Base-by-base conservation (phyloP, 345 rosid species). In the Citrus unshiu region DNA sequence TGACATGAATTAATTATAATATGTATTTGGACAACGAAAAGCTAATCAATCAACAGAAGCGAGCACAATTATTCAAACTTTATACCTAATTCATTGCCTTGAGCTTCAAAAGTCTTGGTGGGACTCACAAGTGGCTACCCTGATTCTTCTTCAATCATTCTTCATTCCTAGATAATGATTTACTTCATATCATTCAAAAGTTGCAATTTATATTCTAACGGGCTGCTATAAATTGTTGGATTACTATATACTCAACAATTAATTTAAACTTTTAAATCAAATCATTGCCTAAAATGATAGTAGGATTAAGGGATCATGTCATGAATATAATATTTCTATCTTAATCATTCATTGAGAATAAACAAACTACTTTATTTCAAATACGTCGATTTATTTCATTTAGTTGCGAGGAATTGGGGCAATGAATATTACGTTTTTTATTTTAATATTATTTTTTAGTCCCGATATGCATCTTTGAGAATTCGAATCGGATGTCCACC, bases 11-110 rank as follows among this genome's bases (percentile, higher is more conserved):
- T 22, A 13, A 56, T 9, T 7, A 16, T 40, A 21, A 46, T 51
- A 51, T 51, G 74, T 21, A 68, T 69, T 69, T 37, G 54, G 74
- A 58, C 37, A 57, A 40, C 62, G 22, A 76, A 59, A 74, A 67
- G 68, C 35, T 76, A 25, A 46, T 76, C 74, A 76, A 76, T 75
- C 66, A 77, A 68, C 7, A 66, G 77, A 77, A 75, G 83, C 46
- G 66, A 75, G 64, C 81, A 30, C 71, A 37, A 82, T 77, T 68
- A 81, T 84, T 88, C 89, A 86, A 86, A 81, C 83, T 79, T 84
- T 76, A 34, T 75, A 84, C 87, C 89, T 81, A 88, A 86, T 84
- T 80, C 82, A 51, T 69, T 78, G 80, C 82, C 83, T 79, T 29
- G 85, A 81, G 78, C 46, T 43, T 70, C 43, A 75, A 82, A 83